A percentile compares a stretch with the other conserved stretches of the same genome.
Conservation (phyloP, 257 asterid species). For the Jacaranda copaia region DNA sequence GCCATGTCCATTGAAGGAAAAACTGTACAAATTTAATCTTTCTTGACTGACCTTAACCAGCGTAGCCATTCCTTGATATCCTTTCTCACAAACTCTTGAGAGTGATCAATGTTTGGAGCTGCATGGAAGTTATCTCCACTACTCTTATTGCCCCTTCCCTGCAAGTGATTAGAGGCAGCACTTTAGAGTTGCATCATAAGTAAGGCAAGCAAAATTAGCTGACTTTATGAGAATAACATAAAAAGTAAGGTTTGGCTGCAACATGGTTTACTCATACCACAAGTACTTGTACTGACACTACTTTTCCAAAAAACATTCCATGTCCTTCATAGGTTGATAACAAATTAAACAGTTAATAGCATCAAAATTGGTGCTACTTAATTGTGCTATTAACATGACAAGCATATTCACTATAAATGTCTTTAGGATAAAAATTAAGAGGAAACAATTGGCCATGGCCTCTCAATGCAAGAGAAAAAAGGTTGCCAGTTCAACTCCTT, state of each 20-base stretch:
- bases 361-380: not conserved
- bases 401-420: slow-evolving; percentile 10
- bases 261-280: slow-evolving; percentile 16
- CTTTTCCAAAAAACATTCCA: not conserved
- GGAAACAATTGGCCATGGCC: not conserved
- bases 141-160: slow-evolving; percentile 98
- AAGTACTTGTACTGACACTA: not conserved
- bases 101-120: slow-evolving; percentile 98
- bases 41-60: slow-evolving; percentile 81
- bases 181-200: slow-evolving; percentile 26
- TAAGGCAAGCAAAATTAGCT: not conserved
- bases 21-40: slow-evolving; percentile 7
- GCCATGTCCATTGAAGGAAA: slow-evolving; percentile 12
- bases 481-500: slow-evolving; percentile 18
- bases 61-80: slow-evolving; percentile 91
- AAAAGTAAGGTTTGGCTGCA: slow-evolving; percentile 23
- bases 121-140: slow-evolving; percentile 98
- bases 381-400: not conserved
- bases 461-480: not conserved
- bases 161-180: slow-evolving; percentile 38
- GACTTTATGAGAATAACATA: slow-evolving; percentile 30
- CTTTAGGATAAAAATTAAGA: not conserved
- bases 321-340: not conserved
- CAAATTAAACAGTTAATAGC: not conserved
- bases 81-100: slow-evolving; percentile 93